phyloP scores from a whole-genome alignment of 2,329 filamentous ascomycete genomes.

The Amylocarpus encephaloides region DNA sequence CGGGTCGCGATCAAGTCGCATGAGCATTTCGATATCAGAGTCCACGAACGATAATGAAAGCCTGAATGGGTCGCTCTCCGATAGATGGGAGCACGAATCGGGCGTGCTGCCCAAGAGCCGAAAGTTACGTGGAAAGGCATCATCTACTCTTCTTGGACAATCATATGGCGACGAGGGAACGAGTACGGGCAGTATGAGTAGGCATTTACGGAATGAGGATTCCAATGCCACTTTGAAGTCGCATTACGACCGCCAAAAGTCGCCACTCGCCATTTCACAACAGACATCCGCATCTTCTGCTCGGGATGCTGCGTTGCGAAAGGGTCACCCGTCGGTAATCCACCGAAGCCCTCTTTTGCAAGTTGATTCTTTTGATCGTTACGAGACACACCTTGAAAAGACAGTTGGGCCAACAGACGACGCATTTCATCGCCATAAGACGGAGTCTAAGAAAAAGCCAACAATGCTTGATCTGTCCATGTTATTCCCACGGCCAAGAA shows the following conservation, averaged over 20 bases:
- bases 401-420: background rate
- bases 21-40: conserved; percentile 36
- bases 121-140: conserved; percentile 37
- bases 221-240: conserved; percentile 42
- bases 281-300: conserved; percentile 39
- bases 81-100: conserved; percentile 25
- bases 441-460: conserved; percentile 25
- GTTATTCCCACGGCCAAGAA: conserved; percentile 25
- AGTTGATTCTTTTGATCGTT: conserved; percentile 19
- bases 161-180: conserved; percentile 34
- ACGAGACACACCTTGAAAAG: conserved; percentile 21
- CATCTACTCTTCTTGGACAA: conserved; percentile 39
- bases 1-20: conserved; percentile 33
- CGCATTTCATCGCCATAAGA: conserved; percentile 7
- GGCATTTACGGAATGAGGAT: conserved; percentile 30
- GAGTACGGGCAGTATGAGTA: conserved; percentile 26
- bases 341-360: conserved; percentile 24
- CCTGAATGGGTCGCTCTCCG: conserved; percentile 17
- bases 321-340: conserved; percentile 31
- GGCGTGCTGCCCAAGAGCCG: conserved; percentile 24
- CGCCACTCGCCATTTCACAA: conserved; percentile 35
- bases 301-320: conserved; percentile 34
- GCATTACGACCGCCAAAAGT: conserved; percentile 39
- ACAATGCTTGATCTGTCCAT: conserved; percentile 27
- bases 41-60: conserved; percentile 23